phyloP scores from a whole-genome alignment of 176 grass and related monocot species.

The Oryza nivara region DNA sequence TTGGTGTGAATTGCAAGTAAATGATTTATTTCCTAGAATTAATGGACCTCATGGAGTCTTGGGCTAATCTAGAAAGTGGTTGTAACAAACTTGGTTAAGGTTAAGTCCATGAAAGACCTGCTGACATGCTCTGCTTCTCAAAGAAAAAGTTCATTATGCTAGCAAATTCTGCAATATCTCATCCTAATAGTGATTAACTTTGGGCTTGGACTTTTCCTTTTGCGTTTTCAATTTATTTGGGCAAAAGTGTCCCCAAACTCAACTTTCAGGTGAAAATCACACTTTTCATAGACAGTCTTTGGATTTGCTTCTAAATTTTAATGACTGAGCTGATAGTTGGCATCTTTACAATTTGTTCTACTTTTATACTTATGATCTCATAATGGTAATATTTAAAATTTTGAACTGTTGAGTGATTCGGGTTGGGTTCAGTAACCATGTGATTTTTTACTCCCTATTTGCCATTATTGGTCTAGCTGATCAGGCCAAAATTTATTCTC shows the following conservation, averaged over 20 bases:
- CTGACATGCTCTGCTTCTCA: background rate
- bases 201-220: background rate
- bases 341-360: background rate
- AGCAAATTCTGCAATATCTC: conserved; percentile 8
- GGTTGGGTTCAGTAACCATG: background rate
- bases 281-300: background rate
- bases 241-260: background rate
- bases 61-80: background rate
- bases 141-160: background rate
- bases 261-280: background rate
- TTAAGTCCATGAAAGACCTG: background rate
- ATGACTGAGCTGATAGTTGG: background rate
- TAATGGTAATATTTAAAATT: background rate
- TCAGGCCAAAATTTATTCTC: background rate
- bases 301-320: background rate
- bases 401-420: background rate
- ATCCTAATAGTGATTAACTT: background rate
- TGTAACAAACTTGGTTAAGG: no score
- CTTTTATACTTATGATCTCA: background rate
- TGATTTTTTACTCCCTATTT: background rate
- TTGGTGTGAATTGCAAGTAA: background rate
- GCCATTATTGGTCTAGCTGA: background rate
- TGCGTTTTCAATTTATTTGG: background rate
- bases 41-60: background rate
- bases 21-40: background rate